Evolutionary conservation across 1,139 yeast species (phyloP).

Genomic region (Williopsis jadinii): DNA sequence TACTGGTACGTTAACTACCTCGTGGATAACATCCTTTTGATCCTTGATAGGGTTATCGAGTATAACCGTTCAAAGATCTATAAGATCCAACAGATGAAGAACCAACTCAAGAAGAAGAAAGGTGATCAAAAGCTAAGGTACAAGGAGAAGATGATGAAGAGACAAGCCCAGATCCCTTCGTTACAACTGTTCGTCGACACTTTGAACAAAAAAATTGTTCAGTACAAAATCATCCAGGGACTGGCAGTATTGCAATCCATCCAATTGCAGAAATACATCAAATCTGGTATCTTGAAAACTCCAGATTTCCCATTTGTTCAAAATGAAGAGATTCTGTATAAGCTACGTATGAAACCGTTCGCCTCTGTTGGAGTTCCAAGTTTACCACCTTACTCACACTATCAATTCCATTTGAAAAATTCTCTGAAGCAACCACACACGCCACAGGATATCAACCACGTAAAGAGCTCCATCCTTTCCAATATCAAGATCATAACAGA

Average conservation of each 20-base stretch:
- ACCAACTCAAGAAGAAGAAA: constrained; percentile 42
- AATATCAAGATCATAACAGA: constrained; percentile 18
- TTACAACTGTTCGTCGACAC: constrained; percentile 17
- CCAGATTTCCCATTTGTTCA: constrained; percentile 35
- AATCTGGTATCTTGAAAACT: constrained; percentile 30
- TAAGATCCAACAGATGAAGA: constrained; percentile 27
- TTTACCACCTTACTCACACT: constrained; percentile 37
- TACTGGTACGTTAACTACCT: constrained; percentile 63
- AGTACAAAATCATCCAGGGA: constrained; percentile 31
- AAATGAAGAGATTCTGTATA: constrained; percentile 45
- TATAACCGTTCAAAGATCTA: constrained; percentile 38
- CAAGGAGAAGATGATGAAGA: constrained; percentile 22
- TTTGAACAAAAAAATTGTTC: constrained; percentile 27
- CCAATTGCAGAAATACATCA: constrained; percentile 33
- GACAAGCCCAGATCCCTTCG: constrained; percentile 22
- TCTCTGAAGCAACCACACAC: neutral
- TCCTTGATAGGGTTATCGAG: constrained; percentile 42
- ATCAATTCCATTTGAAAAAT: constrained; percentile 5
- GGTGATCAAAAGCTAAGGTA: constrained; percentile 27
- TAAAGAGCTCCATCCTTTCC: constrained; percentile 4
- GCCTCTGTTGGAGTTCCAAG: constrained; percentile 78
- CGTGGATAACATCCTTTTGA: constrained; percentile 39
- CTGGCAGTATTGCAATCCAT: constrained; percentile 33
- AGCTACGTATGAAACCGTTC: constrained; percentile 75
- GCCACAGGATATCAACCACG: constrained; percentile 1